Base-by-base conservation (phyloP, 2,329 filamentous ascomycete genomes). In the Penicillium sp. region DNA sequence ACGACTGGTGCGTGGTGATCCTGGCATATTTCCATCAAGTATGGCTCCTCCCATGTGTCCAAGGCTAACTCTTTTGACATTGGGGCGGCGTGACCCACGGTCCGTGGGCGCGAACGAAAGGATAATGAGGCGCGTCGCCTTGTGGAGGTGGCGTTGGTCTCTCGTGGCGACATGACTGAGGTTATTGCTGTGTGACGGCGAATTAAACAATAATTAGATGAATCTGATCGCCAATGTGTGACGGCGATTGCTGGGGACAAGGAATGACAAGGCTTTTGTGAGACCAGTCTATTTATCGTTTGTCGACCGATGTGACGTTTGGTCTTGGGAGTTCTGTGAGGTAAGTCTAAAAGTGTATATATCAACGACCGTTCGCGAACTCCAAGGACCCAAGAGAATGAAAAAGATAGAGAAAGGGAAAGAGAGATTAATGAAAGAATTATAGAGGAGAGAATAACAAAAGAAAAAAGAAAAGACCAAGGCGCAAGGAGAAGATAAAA, bases 111-210 rank as follows among this genome's bases (percentile, higher is more conserved):
- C 49, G 66, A 52, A 55, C 66, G 69, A 50, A 72, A 61, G 13
- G 73, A 69, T 37, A 77, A 58, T 16, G 76, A 77, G 31, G 73
- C 67, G 58, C 72, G 70, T 55, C 72, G 71, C 32, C 68, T 66
- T 37, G 69, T 60, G 29, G 70, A 60, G 54, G 65, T 55, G 29
- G 63, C 54, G 45, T 49, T 61, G 7, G 60, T 58, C 46, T 75
- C 72, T 62, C 67, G 63, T 56, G 68, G 65, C 54, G 66, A 62
- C 69, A 72, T 72, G 49, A 56, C 52, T 60, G 31, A 35, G 29
- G 18, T 21, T 18, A 37, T 55, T 46, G 46, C 35, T 57, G 48
- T 51, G 41, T 25, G 18, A 41, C 41, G 52, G 50, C 48, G 46
- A 60, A 55, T 54, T 57, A 50, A 42, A n/a, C 31, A 58, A 39